Percentiles rank a stretch among this genome's conserved stretches.
These are phyloP conservation scores for Alloteropsis semialata DNA, from an alignment of 176 grass and related monocot genomes.

Conservation along the genomic window DNA sequence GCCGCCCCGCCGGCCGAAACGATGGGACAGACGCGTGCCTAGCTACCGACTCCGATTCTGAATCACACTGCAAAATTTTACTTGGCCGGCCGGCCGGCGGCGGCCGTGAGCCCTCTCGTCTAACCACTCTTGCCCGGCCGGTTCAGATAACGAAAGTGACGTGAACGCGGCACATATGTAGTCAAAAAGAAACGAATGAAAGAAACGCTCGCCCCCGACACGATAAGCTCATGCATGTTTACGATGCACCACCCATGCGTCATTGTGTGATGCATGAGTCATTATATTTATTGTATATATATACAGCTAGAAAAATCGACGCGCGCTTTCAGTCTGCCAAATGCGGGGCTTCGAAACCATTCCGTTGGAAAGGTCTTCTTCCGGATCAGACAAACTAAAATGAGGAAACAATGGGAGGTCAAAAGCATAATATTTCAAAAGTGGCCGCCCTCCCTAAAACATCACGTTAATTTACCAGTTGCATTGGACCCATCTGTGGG, in stretches of 20 bases:
- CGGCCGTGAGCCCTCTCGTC: not conserved
- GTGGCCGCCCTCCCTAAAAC: not conserved
- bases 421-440: not conserved
- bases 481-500: too few relatives aligned
- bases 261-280: not conserved
- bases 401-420: not conserved
- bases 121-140: not conserved
- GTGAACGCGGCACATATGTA: not conserved
- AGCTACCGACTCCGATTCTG: not conserved
- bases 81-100: not conserved
- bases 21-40: not conserved
- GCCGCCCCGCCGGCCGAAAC: not conserved
- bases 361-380: not conserved
- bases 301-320: not conserved
- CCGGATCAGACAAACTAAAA: not conserved
- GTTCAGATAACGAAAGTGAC: constrained; percentile 17
- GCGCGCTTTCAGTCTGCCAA: constrained; percentile 1
- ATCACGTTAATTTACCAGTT: too few relatives aligned
- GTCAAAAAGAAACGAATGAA: not conserved
- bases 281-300: too few relatives aligned
- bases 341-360: not conserved
- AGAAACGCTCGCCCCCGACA: not conserved
- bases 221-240: not conserved
- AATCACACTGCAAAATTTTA: not conserved
- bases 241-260: not conserved